Evolutionary conservation across 2,329 filamentous ascomycete species (phyloP).

Genomic region (Aspergillus tanneri): DNA sequence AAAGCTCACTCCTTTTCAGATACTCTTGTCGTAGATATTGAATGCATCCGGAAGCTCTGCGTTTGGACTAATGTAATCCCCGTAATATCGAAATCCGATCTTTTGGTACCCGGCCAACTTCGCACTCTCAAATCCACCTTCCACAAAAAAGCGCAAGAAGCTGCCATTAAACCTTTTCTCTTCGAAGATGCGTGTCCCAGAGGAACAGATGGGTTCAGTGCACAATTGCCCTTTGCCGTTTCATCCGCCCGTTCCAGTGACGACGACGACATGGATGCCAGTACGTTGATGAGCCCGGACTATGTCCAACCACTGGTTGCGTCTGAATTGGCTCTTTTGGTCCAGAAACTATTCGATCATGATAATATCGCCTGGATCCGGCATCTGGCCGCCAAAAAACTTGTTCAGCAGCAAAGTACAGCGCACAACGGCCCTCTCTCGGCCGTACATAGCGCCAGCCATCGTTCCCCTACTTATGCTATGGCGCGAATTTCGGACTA

Average conservation of each 20-base stretch:
- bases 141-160: conserved; percentile 34
- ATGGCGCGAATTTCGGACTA: conserved; percentile 62
- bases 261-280: conserved; percentile 84
- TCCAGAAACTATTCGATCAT: conserved; percentile 72
- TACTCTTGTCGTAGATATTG: conserved; percentile 63
- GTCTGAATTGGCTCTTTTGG: conserved; percentile 70
- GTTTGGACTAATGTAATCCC: conserved; percentile 81
- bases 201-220: conserved; percentile 24
- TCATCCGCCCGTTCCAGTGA: conserved; percentile 73
- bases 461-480: conserved; percentile 52
- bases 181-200: conserved; percentile 52
- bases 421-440: conserved; percentile 21
- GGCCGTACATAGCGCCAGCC: conserved; percentile 29
- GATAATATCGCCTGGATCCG: conserved; percentile 79
- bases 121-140: conserved; percentile 57
- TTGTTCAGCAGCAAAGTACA: conserved; percentile 62
- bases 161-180: conserved; percentile 64
- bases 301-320: conserved; percentile 77
- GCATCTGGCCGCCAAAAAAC: conserved; percentile 78
- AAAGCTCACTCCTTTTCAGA: conserved; percentile 39
- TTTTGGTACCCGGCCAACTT: conserved; percentile 59
- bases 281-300: conserved; percentile 85
- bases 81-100: conserved; percentile 74
- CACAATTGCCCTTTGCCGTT: conserved; percentile 65
- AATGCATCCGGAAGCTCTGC: conserved; percentile 68